Conservation (phyloP, 2,329 filamentous ascomycete genomes). For the Bipolaris sorokiniana region DNA sequence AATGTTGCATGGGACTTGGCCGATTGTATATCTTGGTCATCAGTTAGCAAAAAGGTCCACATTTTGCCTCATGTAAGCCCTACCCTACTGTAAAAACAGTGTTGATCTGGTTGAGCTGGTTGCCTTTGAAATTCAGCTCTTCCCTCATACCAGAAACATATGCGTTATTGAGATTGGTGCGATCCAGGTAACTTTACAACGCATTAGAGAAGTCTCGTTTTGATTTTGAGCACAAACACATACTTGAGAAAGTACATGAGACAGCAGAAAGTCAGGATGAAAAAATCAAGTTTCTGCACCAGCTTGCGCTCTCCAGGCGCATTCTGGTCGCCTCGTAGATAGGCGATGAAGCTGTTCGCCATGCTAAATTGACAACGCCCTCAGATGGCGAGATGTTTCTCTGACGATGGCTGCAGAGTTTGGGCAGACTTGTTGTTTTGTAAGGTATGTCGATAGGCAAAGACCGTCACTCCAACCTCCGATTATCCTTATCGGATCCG, state of each 20-base stretch:
- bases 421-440: neutral
- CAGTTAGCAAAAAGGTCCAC: neutral
- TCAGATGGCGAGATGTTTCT: neutral
- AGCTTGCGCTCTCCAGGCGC: constrained; percentile 53
- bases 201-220: neutral
- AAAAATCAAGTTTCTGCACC: constrained; percentile 67
- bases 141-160: constrained; percentile 53
- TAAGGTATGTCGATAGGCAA: neutral
- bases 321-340: constrained; percentile 45
- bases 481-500: neutral
- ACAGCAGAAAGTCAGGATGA: constrained; percentile 69
- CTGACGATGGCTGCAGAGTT: neutral
- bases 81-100: constrained; percentile 44
- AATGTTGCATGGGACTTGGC: constrained; percentile 55
- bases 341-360: constrained; percentile 38
- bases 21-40: constrained; percentile 52
- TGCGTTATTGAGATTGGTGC: constrained; percentile 52
- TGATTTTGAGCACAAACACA: neutral
- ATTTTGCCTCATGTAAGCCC: neutral
- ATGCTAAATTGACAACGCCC: constrained; percentile 19
- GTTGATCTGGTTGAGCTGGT: constrained; percentile 57
- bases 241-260: constrained; percentile 51
- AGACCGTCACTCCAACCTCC: neutral
- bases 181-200: constrained; percentile 44
- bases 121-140: constrained; percentile 48